phyloP scores from a whole-genome alignment of 2,329 filamentous ascomycete species.

The Akanthomyces dipterigenus region DNA sequence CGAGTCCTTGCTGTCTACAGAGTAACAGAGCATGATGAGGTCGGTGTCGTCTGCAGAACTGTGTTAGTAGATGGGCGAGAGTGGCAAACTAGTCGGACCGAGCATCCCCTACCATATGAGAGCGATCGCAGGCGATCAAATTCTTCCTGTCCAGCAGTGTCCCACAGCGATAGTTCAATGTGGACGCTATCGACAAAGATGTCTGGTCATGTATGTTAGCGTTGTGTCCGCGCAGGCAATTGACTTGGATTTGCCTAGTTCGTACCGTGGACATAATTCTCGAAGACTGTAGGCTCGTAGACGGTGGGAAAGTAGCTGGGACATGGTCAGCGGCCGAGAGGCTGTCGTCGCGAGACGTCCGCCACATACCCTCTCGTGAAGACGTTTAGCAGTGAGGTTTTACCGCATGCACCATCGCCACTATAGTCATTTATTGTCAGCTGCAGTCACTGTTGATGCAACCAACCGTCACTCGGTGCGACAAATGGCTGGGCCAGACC shows the following conservation, averaged over 20 bases:
- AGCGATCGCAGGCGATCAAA: conserved; percentile 93
- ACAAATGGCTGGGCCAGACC: neutral
- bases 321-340: conserved; percentile 3
- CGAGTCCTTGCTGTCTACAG: conserved; percentile 90
- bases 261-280: conserved; percentile 97
- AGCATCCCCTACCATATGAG: conserved; percentile 64
- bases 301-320: conserved; percentile 90
- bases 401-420: conserved; percentile 92
- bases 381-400: conserved; percentile 94
- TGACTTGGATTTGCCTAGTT: neutral
- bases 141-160: conserved; percentile 97
- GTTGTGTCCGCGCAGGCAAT: conserved; percentile 7
- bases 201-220: conserved; percentile 45
- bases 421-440: conserved; percentile 37
- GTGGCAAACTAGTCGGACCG: neutral
- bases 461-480: neutral
- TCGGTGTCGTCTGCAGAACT: conserved; percentile 69
- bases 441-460: neutral
- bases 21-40: conserved; percentile 98
- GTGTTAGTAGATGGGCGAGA: neutral
- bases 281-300: conserved; percentile 96
- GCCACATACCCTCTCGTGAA: conserved; percentile 87
- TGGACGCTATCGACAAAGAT: conserved; percentile 97
- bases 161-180: conserved; percentile 96
- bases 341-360: neutral